Percentiles rank a stretch among this genome's conserved stretches.
These are phyloP conservation scores for Chaetomiaceae sp. DNA, from an alignment of 2,329 filamentous ascomycete species.

Conservation along the genomic window DNA sequence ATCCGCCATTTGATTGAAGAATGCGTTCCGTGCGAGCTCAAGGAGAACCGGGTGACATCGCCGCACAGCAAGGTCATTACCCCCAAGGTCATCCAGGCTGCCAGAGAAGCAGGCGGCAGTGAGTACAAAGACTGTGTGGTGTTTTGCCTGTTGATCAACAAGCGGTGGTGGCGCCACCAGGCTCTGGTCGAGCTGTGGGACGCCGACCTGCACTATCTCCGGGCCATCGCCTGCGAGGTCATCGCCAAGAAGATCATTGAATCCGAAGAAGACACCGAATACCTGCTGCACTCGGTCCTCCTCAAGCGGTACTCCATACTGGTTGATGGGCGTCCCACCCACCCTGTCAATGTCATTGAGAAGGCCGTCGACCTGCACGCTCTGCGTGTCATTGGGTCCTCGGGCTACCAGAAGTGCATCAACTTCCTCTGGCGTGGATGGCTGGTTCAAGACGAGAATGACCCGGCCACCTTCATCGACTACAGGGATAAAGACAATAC, in stretches of 20 bases:
- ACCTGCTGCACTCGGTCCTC: constrained; percentile 74
- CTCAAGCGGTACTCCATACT: constrained; percentile 86
- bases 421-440: constrained; percentile 90
- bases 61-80: constrained; percentile 87
- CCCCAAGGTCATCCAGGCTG: constrained; percentile 69
- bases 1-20: constrained; percentile 88
- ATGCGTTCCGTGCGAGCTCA: constrained; percentile 84
- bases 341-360: constrained; percentile 83
- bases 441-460: constrained; percentile 92
- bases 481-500: constrained; percentile 79
- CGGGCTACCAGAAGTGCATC: constrained; percentile 95
- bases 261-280: constrained; percentile 70
- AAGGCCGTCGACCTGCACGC: constrained; percentile 91
- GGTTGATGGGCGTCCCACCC: constrained; percentile 64
- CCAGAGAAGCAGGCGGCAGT: constrained; percentile 72
- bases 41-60: constrained; percentile 66
- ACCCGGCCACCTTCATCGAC: constrained; percentile 83
- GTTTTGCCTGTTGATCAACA: constrained; percentile 71
- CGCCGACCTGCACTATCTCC: constrained; percentile 72
- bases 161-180: constrained; percentile 74
- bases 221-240: constrained; percentile 81
- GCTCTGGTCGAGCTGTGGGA: constrained; percentile 84
- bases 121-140: constrained; percentile 77
- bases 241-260: constrained; percentile 90
- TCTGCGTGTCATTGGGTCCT: constrained; percentile 79